These are phyloP conservation scores for Simplicillium sp. DNA, from an alignment of 2,329 filamentous ascomycete species.

Conservation along the genomic window DNA sequence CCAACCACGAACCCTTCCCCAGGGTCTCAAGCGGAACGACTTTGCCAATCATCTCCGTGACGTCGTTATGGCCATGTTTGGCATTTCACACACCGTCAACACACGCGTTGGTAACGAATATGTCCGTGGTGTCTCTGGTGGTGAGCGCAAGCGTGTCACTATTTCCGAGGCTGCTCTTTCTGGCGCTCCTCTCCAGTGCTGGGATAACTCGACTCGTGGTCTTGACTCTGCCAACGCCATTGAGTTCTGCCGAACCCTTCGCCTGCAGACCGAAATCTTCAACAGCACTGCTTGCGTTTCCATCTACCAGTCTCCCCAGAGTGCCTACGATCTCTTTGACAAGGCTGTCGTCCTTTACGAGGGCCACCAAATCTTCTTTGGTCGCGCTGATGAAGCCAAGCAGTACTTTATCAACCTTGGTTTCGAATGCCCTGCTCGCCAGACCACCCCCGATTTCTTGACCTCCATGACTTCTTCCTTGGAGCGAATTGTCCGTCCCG, in stretches of 20 bases:
- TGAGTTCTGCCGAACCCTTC: constrained; percentile 64
- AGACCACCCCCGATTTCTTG: constrained; percentile 63
- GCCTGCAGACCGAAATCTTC: constrained; percentile 58
- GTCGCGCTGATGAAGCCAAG: constrained; percentile 47
- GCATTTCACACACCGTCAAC: constrained; percentile 51
- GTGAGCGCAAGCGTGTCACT: constrained; percentile 60
- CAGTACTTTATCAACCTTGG: constrained; percentile 59
- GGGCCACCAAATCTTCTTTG: constrained; percentile 54
- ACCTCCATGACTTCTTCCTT: constrained; percentile 57
- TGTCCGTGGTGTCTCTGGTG: constrained; percentile 64
- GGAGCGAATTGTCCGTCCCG: constrained; percentile 45
- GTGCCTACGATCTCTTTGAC: constrained; percentile 55
- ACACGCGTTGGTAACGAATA: constrained; percentile 69
- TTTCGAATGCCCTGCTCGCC: constrained; percentile 56
- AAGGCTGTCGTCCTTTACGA: constrained; percentile 51
- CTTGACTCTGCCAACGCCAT: constrained; percentile 68
- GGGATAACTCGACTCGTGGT: constrained; percentile 66
- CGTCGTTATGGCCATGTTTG: constrained; percentile 12
- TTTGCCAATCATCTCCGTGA: constrained; percentile 54
- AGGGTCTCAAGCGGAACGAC: constrained; percentile 37
- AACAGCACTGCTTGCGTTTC: constrained; percentile 58
- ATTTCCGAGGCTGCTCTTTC: constrained; percentile 53
- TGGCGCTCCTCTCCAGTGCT: constrained; percentile 51
- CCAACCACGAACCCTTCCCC: constrained; percentile 48
- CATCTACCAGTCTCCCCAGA: constrained; percentile 63